Conservation (phyloP, 768 basidiomycete species). For the Coprinopsis marcescibilis region DNA sequence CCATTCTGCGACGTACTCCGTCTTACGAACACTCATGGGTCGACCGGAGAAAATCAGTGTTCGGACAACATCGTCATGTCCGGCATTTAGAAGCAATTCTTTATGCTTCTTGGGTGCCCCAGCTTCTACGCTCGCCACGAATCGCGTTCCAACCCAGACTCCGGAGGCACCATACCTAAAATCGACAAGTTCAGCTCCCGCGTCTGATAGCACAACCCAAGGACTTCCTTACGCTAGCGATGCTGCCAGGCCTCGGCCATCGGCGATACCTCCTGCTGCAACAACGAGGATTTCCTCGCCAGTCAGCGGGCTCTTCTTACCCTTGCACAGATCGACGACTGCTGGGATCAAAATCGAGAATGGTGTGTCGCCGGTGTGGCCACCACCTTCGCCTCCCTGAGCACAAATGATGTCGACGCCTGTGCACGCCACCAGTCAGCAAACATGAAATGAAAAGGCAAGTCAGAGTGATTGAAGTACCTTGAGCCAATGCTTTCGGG, state of each 20-base stretch:
- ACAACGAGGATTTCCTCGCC: conserved; percentile 73
- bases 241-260: conserved; percentile 76
- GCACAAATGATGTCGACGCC: conserved; percentile 92
- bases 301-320: conserved; percentile 67
- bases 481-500: conserved; percentile 67
- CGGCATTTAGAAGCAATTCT: conserved; percentile 57
- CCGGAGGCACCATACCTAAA: conserved; percentile 73
- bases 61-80: conserved; percentile 68
- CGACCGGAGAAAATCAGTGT: conserved; percentile 76
- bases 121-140: conserved; percentile 78
- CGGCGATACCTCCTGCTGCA: conserved; percentile 80
- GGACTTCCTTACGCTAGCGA: conserved; percentile 49
- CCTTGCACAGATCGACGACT: conserved; percentile 72
- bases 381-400: conserved; percentile 84
- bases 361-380: conserved; percentile 80
- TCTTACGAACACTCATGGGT: conserved; percentile 77
- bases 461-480: conserved; percentile 20
- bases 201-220: background rate
- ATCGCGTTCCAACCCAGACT: conserved; percentile 87
- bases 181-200: background rate
- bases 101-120: conserved; percentile 74
- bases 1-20: conserved; percentile 75
- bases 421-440: conserved; percentile 13
- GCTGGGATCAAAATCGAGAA: conserved; percentile 81
- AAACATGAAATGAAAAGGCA: background rate